These are phyloP conservation scores for Trypanosoma platydactyli DNA, from an alignment of 208 protist genomes.

Conservation along the genomic window DNA sequence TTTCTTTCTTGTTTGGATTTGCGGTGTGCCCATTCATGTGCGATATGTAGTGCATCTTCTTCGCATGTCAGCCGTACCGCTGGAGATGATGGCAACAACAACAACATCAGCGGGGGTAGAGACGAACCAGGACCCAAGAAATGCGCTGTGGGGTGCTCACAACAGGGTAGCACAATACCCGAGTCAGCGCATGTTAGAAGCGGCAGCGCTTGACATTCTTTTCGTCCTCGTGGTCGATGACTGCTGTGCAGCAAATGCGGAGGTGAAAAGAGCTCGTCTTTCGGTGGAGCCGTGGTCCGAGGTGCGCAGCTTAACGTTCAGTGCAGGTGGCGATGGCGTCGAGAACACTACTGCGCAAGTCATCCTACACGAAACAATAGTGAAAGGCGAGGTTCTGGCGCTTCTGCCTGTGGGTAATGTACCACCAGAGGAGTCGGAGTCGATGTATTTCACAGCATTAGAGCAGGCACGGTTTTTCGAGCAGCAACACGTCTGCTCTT, in stretches of 20 bases:
- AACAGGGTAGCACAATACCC: neutral
- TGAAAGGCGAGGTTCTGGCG: conserved; percentile 25
- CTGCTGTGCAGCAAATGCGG: conserved; percentile 21
- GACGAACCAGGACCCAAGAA: neutral
- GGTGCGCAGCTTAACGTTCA: conserved; percentile 8
- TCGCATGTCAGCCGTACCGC: conserved; percentile 11
- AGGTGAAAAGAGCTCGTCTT: conserved; percentile 5
- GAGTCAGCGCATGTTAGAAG: neutral
- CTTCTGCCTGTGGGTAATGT: conserved; percentile 18
- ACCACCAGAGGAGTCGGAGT: conserved; percentile 10
- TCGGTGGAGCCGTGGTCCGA: conserved; percentile 12
- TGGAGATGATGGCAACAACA: conserved; percentile 5
- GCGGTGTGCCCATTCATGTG: conserved; percentile 58
- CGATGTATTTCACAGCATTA: conserved; percentile 48
- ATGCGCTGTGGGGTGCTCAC: neutral
- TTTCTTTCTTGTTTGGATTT: conserved; percentile 69
- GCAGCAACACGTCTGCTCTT: conserved; percentile 1
- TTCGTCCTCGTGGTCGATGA: conserved; percentile 33
- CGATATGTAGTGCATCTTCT: conserved; percentile 56
- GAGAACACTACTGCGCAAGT: conserved; percentile 10
- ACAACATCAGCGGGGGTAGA: neutral
- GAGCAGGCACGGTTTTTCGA: conserved; percentile 39
- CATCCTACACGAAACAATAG: neutral
- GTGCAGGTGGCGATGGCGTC: neutral
- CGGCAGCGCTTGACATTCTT: conserved; percentile 23